phyloP scores from a whole-genome alignment of 768 basidiomycete species.

The Serendipita sp. region DNA sequence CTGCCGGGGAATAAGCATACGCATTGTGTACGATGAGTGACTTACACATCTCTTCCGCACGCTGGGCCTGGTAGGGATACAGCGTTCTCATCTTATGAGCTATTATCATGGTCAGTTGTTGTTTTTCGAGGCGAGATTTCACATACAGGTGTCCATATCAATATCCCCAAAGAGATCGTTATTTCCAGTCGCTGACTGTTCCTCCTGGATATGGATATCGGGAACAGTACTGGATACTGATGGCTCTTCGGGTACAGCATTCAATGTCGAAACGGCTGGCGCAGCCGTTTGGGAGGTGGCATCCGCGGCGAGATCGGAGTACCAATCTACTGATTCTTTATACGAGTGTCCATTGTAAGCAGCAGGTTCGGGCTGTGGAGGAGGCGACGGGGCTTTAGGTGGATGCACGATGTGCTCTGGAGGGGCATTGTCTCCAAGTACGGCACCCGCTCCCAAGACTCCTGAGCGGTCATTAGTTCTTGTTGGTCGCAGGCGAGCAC shows the following conservation, averaged over 20 bases:
- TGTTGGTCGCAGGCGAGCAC: constrained; percentile 47
- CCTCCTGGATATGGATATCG: constrained; percentile 43
- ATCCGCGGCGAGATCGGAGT: constrained; percentile 70
- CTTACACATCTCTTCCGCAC: constrained; percentile 76
- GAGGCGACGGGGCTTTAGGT: constrained; percentile 29
- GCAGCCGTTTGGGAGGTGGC: constrained; percentile 20
- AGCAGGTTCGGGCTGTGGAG: constrained; percentile 16
- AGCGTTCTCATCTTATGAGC: constrained; percentile 64
- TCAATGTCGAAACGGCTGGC: constrained; percentile 23
- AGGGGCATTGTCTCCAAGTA: constrained; percentile 58
- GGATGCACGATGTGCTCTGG: constrained; percentile 48
- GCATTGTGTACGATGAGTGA: constrained; percentile 8
- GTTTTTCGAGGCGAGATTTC: too few species aligned
- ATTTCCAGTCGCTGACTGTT: constrained; percentile 26
- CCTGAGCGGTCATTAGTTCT: constrained; percentile 73
- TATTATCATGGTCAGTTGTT: constrained; percentile 17
- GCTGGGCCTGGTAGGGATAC: constrained; percentile 73
- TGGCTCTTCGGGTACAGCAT: constrained; percentile 39
- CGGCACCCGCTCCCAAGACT: constrained; percentile 51
- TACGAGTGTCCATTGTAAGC: constrained; percentile 11
- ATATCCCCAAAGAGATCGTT: constrained; percentile 53
- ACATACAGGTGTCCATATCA: constrained; percentile 36
- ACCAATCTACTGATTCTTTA: constrained; percentile 78
- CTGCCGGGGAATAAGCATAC: constrained; percentile 22
- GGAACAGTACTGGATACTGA: constrained; percentile 11